phyloP scores from a whole-genome alignment of 352 stramenopile genomes.

The Blastocystis sp. region DNA sequence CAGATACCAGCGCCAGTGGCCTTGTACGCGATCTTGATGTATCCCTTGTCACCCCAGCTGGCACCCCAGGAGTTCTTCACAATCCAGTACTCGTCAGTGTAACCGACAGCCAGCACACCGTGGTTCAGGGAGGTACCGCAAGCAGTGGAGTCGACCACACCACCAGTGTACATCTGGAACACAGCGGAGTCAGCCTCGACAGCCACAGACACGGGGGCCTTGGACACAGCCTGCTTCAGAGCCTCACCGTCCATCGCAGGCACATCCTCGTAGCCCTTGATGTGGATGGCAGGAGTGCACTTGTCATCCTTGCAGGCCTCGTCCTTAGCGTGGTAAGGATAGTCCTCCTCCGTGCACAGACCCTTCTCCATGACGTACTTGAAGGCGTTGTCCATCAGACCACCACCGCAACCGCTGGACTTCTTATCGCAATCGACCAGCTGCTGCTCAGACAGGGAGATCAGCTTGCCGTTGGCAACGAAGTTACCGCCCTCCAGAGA shows the following conservation, averaged over 20 bases:
- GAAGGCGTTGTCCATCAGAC: conserved; percentile 82
- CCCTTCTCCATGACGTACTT: conserved; percentile 79
- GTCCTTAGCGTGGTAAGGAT: conserved; percentile 83
- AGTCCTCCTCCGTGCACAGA: conserved; percentile 87
- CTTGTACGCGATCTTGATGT: conserved; percentile 79
- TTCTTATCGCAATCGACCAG: conserved; percentile 83
- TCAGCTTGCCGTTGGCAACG: conserved; percentile 77
- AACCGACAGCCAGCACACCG: conserved; percentile 89
- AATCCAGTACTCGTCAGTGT: conserved; percentile 88
- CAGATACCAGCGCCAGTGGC: conserved; percentile 75
- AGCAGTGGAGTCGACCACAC: conserved; percentile 78
- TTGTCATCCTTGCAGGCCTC: conserved; percentile 67
- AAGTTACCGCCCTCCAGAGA: conserved; percentile 79
- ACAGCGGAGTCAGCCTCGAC: conserved; percentile 86
- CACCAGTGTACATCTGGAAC: conserved; percentile 94
- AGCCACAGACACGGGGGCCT: conserved; percentile 88
- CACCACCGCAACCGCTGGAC: conserved; percentile 80
- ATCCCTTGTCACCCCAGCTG: conserved; percentile 83
- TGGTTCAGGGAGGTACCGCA: conserved; percentile 90
- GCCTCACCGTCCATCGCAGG: conserved; percentile 78
- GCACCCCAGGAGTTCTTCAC: conserved; percentile 93
- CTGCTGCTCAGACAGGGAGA: conserved; percentile 80
- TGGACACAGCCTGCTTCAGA: conserved; percentile 82
- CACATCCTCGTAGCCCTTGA: conserved; percentile 84
- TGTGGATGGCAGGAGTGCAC: conserved; percentile 38